Conservation (phyloP, 225 moss, liverwort and hornwort species). For the Rhytidiadelphus loreus region DNA sequence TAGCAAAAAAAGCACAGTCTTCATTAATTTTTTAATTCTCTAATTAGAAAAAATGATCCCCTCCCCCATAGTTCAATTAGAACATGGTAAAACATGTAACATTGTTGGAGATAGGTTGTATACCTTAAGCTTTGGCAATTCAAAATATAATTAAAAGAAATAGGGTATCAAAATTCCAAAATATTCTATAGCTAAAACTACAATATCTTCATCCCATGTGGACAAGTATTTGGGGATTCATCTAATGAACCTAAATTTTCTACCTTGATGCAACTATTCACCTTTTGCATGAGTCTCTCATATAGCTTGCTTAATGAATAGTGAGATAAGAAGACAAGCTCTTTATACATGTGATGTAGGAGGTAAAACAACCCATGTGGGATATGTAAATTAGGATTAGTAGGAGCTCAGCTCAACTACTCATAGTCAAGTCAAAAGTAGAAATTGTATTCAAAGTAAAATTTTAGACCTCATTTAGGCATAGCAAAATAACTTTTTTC, state of each 20-base stretch:
- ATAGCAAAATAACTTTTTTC: neutral
- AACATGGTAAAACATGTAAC: too few relatives aligned
- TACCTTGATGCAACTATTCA: neutral
- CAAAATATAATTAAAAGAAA: neutral
- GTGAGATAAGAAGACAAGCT: neutral
- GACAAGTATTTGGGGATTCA: too few relatives aligned
- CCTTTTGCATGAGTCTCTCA: neutral
- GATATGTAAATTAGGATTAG: neutral
- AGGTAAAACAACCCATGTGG: neutral
- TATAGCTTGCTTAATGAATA: neutral
- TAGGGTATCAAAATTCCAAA: too few relatives aligned
- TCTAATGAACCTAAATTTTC: neutral
- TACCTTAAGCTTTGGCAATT: too few relatives aligned
- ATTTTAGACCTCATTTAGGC: neutral
- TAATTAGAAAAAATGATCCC: too few relatives aligned
- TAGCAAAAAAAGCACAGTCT: too few relatives aligned
- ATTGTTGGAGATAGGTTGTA: too few relatives aligned
- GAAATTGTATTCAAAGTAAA: neutral
- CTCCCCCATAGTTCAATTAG: too few relatives aligned
- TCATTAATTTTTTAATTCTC: too few relatives aligned
- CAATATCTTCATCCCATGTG: too few relatives aligned
- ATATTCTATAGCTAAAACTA: too few relatives aligned
- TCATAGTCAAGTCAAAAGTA: neutral
- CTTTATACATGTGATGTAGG: neutral
- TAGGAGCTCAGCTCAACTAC: rapidly evolving